phyloP scores from a whole-genome alignment of 768 basidiomycete genomes.

The Suillus luteus region DNA sequence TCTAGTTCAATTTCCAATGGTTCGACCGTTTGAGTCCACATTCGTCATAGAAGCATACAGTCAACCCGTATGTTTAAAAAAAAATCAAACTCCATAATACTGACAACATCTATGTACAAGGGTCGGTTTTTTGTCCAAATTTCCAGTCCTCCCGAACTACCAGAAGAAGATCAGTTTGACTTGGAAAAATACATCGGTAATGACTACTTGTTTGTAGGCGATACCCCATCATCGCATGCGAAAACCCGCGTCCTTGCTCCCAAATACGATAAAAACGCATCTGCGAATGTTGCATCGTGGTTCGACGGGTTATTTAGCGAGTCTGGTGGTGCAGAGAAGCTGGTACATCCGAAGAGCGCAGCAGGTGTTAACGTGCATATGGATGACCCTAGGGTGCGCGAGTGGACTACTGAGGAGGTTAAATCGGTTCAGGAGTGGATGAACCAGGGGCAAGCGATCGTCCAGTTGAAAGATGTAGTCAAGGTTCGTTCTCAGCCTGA shows the following conservation, averaged over 20 bases:
- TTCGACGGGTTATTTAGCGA: conserved; percentile 29
- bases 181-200: conserved; percentile 6
- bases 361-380: conserved; percentile 23
- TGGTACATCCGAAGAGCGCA: conserved; percentile 21
- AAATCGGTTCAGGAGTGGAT: conserved; percentile 39
- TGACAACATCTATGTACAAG: conserved; percentile 14
- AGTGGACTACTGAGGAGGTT: conserved; percentile 41
- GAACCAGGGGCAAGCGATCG: conserved; percentile 30
- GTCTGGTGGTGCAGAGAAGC: conserved; percentile 21
- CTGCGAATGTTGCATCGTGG: conserved; percentile 38
- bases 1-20: conserved; percentile 50
- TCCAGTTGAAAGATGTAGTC: conserved; percentile 29
- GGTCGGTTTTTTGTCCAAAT: conserved; percentile 32
- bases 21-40: conserved; percentile 31
- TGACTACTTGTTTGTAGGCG: conserved; percentile 12
- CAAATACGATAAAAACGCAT: conserved; percentile 27
- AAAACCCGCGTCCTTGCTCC: conserved; percentile 23
- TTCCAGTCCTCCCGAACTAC: conserved; percentile 17
- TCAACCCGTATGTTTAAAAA: conserved; percentile 24
- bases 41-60: conserved; percentile 31
- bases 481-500: conserved; percentile 22
- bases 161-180: conserved; percentile 1
- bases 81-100: neutral
- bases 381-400: conserved; percentile 42
- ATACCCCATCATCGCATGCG: conserved; percentile 13